A percentile compares a stretch with the other conserved stretches of the same genome.
Conservation (phyloP, 2,329 filamentous ascomycete species). For the Microcyclosporella mali region DNA sequence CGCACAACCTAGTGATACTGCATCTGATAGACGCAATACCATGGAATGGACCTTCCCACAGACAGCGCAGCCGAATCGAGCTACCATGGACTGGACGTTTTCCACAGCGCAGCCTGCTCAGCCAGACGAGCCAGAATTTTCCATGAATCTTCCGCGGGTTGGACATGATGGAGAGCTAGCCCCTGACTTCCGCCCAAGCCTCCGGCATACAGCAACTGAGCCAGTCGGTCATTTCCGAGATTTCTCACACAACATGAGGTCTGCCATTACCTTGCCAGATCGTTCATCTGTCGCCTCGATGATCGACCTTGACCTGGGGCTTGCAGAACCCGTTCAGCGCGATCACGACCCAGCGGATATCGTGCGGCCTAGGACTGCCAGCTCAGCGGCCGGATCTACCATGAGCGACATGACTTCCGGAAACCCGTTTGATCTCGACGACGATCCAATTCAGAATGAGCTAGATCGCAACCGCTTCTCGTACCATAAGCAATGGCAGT, state of each 20-base stretch:
- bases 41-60: slow-evolving; percentile 49
- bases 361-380: slow-evolving; percentile 39
- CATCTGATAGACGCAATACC: slow-evolving; percentile 37
- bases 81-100: slow-evolving; percentile 46
- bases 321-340: slow-evolving; percentile 24
- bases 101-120: slow-evolving; percentile 33
- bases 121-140: slow-evolving; percentile 22
- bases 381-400: slow-evolving; percentile 31
- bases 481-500: slow-evolving; percentile 32
- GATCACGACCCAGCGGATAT: slow-evolving; percentile 29
- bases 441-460: slow-evolving; percentile 28
- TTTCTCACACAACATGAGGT: slow-evolving; percentile 26
- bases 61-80: slow-evolving; percentile 27
- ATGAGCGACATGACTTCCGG: slow-evolving; percentile 38
- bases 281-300: slow-evolving; percentile 37
- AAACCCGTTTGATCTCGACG: slow-evolving; percentile 47
- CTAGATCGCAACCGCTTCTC: slow-evolving; percentile 30
- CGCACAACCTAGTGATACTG: slow-evolving; percentile 20
- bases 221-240: slow-evolving; percentile 35
- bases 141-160: slow-evolving; percentile 28
- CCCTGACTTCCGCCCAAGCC: slow-evolving; percentile 34
- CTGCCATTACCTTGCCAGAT: slow-evolving; percentile 5
- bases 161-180: slow-evolving; percentile 21
- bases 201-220: slow-evolving; percentile 39
- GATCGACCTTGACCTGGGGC: slow-evolving; percentile 40